Evolutionary conservation across 345 rosid genomes (phyloP).

Genomic region (Linum tenue): DNA sequence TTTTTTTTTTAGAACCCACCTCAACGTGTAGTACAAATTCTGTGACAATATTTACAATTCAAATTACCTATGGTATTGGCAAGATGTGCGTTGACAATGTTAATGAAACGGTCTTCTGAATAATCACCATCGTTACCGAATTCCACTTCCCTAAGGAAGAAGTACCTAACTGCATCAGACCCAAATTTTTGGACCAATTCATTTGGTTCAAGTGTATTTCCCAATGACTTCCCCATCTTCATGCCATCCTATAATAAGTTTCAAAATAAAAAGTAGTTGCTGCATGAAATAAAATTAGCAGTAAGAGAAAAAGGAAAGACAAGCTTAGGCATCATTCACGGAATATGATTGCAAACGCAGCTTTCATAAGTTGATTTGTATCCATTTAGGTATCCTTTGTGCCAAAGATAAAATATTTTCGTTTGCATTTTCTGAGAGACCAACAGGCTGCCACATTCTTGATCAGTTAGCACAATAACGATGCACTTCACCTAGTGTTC

Average conservation of each 20-base stretch:
- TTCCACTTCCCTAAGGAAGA: constrained; percentile 82
- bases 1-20: neutral
- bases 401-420: too few species aligned
- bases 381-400: too few species aligned
- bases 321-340: neutral
- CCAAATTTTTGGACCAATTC: constrained; percentile 78
- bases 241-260: constrained; percentile 66
- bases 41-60: neutral
- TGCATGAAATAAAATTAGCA: constrained; percentile 41
- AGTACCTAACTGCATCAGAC: constrained; percentile 83
- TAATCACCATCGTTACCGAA: constrained; percentile 95
- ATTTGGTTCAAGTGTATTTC: constrained; percentile 82
- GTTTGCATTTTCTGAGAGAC: too few species aligned
- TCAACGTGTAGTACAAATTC: neutral
- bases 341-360: neutral
- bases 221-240: constrained; percentile 98
- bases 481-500: too few species aligned
- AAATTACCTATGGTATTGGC: constrained; percentile 80
- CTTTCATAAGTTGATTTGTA: neutral
- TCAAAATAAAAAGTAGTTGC: constrained; percentile 39
- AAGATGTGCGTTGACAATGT: constrained; percentile 85
- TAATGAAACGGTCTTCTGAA: constrained; percentile 80
- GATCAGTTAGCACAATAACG: too few species aligned
- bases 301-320: constrained; percentile 21
- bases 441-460: too few species aligned